Evolutionary conservation across 495 filamentous ascomycete species (phyloP).

Genomic region (Penicillium steckii): DNA sequence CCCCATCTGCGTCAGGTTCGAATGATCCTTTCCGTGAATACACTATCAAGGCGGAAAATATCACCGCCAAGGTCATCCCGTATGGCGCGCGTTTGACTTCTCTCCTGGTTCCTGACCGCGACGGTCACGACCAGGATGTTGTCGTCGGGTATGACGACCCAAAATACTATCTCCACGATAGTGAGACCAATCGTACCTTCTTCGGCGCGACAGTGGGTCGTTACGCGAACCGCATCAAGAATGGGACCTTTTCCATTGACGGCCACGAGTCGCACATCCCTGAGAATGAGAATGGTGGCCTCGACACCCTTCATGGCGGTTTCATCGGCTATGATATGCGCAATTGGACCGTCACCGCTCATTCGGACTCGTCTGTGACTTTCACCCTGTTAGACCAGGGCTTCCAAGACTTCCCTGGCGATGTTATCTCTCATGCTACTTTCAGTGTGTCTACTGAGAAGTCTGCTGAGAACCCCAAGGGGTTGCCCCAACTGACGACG

Average conservation of each 20-base stretch:
- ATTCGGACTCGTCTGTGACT: constrained; percentile 67
- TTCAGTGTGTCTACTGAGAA: constrained; percentile 56
- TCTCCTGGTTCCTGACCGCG: constrained; percentile 68
- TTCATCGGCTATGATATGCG: constrained; percentile 76
- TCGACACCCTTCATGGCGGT: constrained; percentile 81
- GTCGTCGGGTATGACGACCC: constrained; percentile 80
- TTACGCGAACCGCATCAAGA: constrained; percentile 87
- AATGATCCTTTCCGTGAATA: constrained; percentile 57
- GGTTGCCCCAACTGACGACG: constrained; percentile 45
- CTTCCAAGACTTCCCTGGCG: constrained; percentile 75
- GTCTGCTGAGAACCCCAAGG: constrained; percentile 37
- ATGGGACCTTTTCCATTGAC: constrained; percentile 74
- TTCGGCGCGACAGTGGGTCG: constrained; percentile 76
- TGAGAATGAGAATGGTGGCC: constrained; percentile 69
- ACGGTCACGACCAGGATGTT: constrained; percentile 64
- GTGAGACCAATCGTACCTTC: constrained; percentile 66
- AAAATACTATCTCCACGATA: constrained; percentile 63
- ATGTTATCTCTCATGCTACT: constrained; percentile 73
- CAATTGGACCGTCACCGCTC: constrained; percentile 73
- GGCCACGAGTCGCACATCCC: constrained; percentile 61
- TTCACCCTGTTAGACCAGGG: constrained; percentile 77
- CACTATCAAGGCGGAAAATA: constrained; percentile 68
- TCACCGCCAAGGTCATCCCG: constrained; percentile 71
- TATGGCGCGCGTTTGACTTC: constrained; percentile 79
- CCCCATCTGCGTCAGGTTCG: constrained; percentile 5